Base-by-base conservation (phyloP, 2,329 filamentous ascomycete species). In the Hymenoscyphus repandus region DNA sequence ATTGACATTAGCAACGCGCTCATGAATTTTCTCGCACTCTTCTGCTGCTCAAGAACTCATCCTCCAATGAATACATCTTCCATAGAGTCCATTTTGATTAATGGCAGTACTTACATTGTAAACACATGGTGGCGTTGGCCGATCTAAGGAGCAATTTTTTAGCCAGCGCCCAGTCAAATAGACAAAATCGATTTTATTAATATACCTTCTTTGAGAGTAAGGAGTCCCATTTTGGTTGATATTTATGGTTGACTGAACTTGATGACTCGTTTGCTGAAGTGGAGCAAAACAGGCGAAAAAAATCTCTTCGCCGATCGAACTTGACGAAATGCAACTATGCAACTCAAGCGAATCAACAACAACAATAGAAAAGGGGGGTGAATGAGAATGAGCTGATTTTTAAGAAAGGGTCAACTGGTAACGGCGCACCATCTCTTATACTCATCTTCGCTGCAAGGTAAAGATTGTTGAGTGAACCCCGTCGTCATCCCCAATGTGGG, bases 191-290 rank as follows among this genome's bases (percentile, higher is more conserved):
- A n/a, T n/a, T n/a, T n/a, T n/a, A n/a, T n/a, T n/a, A n/a, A n/a
- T 68, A 76, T 67, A 64, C 80, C 78, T 65, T 81, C 78, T 39
- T 74, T 72, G 47, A 80, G 68, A 18, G 71, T 62, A 47, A 80
- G 69, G 53, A 80, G 64, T 47, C 69, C 68, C 59, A 62, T 62
- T 11, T 50, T 57, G 54, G 40, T 34, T 18, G 15, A 36, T 40
- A 20, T 36, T 15, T 27, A n/a, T n/a, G n/a, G n/a, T n/a, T n/a
- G n/a, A n/a, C n/a, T n/a, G n/a, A n/a, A n/a, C n/a, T n/a, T n/a
- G n/a, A n/a, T n/a, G n/a, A n/a, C n/a, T n/a, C 31, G 20, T 39
- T 48, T 42, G 30, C n/a, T 18, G 13, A 38, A 40, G 39, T 44
- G 42, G 38, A 34, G 37, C 15, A 2, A n/a, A n/a, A n/a, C n/a